A percentile compares a stretch with the other conserved stretches of the same genome.
phyloP scores from a whole-genome alignment of 2,329 filamentous ascomycete species.

The Cytospora schulzeri region DNA sequence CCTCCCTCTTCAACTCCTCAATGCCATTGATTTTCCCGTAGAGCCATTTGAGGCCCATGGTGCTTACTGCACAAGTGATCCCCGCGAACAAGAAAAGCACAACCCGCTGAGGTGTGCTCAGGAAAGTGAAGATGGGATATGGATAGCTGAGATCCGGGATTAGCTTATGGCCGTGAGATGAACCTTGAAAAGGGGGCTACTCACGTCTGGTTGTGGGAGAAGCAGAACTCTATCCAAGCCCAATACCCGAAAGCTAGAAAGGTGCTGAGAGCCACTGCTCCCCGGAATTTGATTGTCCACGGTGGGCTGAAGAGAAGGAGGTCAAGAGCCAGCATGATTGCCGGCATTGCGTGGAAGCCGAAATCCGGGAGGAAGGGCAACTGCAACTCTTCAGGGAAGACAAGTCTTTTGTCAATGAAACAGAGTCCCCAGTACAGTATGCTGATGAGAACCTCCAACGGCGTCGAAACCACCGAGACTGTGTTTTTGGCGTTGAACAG shows the following conservation, averaged over 20 bases:
- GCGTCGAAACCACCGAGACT: conserved; percentile 65
- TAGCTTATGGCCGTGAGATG: neutral
- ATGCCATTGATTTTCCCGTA: conserved; percentile 69
- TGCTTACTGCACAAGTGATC: conserved; percentile 70
- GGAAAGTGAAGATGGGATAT: conserved; percentile 77
- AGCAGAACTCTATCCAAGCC: conserved; percentile 77
- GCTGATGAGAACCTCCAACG: conserved; percentile 71
- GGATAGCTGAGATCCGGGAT: conserved; percentile 64
- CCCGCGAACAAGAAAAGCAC: conserved; percentile 72
- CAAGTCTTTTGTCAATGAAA: conserved; percentile 54
- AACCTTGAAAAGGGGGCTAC: conserved; percentile 31
- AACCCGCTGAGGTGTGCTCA: conserved; percentile 66
- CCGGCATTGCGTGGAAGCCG: conserved; percentile 65
- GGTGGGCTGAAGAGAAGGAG: conserved; percentile 71
- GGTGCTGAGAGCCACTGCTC: conserved; percentile 60
- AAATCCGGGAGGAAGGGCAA: conserved; percentile 61
- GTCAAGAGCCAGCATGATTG: conserved; percentile 65
- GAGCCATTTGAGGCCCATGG: conserved; percentile 67
- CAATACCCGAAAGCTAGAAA: conserved; percentile 69
- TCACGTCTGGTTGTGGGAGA: conserved; percentile 65
- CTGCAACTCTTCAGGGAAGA: conserved; percentile 57
- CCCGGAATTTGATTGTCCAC: conserved; percentile 66
- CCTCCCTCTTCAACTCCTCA: conserved; percentile 43
- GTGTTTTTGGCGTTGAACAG: conserved; percentile 70
- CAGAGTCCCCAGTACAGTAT: conserved; percentile 73